phyloP scores from a whole-genome alignment of 345 rosid species.

The Syzygium oleosum region DNA sequence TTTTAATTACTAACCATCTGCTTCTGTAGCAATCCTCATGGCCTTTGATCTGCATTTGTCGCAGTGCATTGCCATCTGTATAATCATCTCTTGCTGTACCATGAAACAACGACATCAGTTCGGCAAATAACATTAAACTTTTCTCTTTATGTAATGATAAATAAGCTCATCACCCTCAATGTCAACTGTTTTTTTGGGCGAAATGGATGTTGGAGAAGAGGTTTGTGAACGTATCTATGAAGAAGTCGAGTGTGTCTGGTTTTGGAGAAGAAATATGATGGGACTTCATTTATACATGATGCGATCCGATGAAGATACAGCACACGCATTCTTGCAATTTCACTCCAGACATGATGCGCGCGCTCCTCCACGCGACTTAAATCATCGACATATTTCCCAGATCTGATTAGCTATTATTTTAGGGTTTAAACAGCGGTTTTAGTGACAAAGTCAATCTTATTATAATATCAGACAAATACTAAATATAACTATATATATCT shows the following conservation, averaged over 20 bases:
- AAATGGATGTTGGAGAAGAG: background rate
- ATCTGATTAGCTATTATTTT: background rate
- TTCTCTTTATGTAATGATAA: background rate
- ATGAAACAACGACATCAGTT: background rate
- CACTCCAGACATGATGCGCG: background rate
- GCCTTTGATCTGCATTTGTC: background rate
- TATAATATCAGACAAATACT: background rate
- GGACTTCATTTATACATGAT: background rate
- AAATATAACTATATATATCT: background rate
- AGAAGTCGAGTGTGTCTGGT: background rate
- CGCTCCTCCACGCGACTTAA: background rate
- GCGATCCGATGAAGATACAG: background rate
- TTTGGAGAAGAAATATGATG: background rate
- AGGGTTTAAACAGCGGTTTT: background rate
- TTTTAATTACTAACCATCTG: background rate
- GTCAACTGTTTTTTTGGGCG: background rate
- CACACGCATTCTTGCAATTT: background rate
- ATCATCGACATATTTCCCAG: background rate
- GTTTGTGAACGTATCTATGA: background rate
- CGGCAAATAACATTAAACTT: background rate
- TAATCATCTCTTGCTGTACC: background rate
- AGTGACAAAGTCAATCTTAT: background rate
- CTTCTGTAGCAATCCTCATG: background rate
- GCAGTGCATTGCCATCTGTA: background rate
- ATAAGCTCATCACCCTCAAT: background rate